Percentiles rank a stretch among this genome's conserved stretches.
Evolutionary conservation across 2,329 filamentous ascomycete species (phyloP).

Genomic region (Aureobasidium leucospermi): DNA sequence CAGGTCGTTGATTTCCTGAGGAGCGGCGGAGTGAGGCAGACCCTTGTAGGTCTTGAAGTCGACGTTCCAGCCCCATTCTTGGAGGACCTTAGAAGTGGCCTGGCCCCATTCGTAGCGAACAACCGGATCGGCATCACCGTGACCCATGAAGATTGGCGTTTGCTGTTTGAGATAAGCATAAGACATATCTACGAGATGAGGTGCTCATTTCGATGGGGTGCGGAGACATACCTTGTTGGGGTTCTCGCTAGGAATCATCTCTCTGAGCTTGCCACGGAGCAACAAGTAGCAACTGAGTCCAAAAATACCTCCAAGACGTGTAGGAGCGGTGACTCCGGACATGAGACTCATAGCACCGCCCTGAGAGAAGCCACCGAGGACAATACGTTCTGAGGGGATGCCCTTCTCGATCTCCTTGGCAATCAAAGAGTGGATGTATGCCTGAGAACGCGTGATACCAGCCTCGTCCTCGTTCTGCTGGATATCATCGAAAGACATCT

Average conservation of each 20-base stretch:
- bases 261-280: slow-evolving; percentile 57
- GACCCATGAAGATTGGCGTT: slow-evolving; percentile 82
- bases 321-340: slow-evolving; percentile 63
- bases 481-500: slow-evolving; percentile 41
- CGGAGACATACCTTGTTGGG: slow-evolving; percentile 26
- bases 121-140: slow-evolving; percentile 71
- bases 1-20: slow-evolving; percentile 74
- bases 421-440: slow-evolving; percentile 73
- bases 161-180: slow-evolving; percentile 34
- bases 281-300: slow-evolving; percentile 77
- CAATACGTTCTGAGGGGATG: slow-evolving; percentile 73
- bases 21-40: slow-evolving; percentile 68
- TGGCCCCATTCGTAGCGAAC: slow-evolving; percentile 64
- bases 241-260: slow-evolving; percentile 45
- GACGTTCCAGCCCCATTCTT: slow-evolving; percentile 63
- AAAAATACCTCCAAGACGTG: slow-evolving; percentile 80
- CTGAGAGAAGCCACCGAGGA: slow-evolving; percentile 79
- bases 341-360: slow-evolving; percentile 84
- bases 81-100: slow-evolving; percentile 59
- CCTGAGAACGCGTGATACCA: slow-evolving; percentile 65
- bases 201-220: not conserved
- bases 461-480: slow-evolving; percentile 55
- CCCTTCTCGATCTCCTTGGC: slow-evolving; percentile 72
- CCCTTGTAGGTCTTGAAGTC: slow-evolving; percentile 71
- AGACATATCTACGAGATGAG: not conserved